These are phyloP conservation scores for Penicillium arizonense DNA, from an alignment of 495 filamentous ascomycete species.

Conservation along the genomic window DNA sequence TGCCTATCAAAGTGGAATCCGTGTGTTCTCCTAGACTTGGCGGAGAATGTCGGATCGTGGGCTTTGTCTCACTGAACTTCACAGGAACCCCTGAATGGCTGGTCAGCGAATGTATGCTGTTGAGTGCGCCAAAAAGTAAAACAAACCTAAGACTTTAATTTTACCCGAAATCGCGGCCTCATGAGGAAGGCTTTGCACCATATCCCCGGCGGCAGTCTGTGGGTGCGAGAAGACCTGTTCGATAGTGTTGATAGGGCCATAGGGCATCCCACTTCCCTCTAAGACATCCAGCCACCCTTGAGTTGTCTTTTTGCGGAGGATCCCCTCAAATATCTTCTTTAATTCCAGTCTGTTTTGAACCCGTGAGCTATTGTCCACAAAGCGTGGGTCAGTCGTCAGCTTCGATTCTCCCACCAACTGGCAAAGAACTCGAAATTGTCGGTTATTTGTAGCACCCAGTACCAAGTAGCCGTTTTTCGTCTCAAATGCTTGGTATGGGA, in stretches of 20 bases:
- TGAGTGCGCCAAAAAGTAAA: neutral
- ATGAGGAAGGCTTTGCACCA: slow-evolving; percentile 22
- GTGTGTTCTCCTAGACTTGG: slow-evolving; percentile 16
- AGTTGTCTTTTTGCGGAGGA: slow-evolving; percentile 67
- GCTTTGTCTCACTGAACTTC: slow-evolving; percentile 68
- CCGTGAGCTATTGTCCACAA: slow-evolving; percentile 64
- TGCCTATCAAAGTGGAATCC: slow-evolving; percentile 1
- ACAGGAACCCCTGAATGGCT: slow-evolving; percentile 53
- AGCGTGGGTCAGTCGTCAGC: slow-evolving; percentile 64
- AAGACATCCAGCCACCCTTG: slow-evolving; percentile 74
- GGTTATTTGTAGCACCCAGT: slow-evolving; percentile 82
- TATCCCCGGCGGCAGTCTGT: slow-evolving; percentile 21
- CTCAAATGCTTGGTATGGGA: slow-evolving; percentile 81
- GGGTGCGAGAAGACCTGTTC: slow-evolving; percentile 27
- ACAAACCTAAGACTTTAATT: slow-evolving; percentile 20
- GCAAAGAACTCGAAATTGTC: slow-evolving; percentile 75
- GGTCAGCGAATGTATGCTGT: neutral
- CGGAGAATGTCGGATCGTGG: slow-evolving; percentile 4
- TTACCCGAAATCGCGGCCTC: slow-evolving; percentile 9
- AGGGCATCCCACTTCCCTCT: slow-evolving; percentile 82
- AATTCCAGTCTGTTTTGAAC: slow-evolving; percentile 68
- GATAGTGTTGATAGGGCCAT: slow-evolving; percentile 70
- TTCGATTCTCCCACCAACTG: slow-evolving; percentile 60
- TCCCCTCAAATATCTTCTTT: slow-evolving; percentile 62
- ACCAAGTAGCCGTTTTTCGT: slow-evolving; percentile 80